Conservation (phyloP, 306 rosid genomes). For the Sphenostylis stenocarpa region DNA sequence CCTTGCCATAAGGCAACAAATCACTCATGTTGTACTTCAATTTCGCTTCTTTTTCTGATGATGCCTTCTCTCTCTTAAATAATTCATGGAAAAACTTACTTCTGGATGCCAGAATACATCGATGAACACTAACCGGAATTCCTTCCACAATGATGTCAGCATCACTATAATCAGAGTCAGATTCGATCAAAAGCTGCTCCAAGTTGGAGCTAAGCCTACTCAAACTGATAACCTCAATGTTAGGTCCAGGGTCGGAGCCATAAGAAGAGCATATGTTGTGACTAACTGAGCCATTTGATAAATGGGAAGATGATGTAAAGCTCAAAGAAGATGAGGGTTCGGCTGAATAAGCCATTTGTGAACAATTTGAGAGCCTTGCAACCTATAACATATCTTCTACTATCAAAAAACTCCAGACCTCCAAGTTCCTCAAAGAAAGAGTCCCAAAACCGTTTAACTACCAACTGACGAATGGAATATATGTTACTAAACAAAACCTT, state of each 20-base stretch:
- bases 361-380: constrained; percentile 11
- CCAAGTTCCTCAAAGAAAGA: neutral
- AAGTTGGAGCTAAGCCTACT: constrained; percentile 73
- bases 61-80: constrained; percentile 54
- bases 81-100: constrained; percentile 74
- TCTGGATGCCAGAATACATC: constrained; percentile 80
- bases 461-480: neutral
- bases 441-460: constrained; percentile 3
- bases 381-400: neutral
- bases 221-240: constrained; percentile 74
- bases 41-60: constrained; percentile 53
- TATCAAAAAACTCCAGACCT: constrained; percentile 14
- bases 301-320: constrained; percentile 71
- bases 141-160: constrained; percentile 72
- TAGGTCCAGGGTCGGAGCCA: constrained; percentile 50
- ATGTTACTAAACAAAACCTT: neutral
- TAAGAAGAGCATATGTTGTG: constrained; percentile 49
- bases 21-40: constrained; percentile 66
- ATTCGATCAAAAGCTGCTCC: constrained; percentile 74
- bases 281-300: constrained; percentile 70
- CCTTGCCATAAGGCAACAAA: constrained; percentile 67
- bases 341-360: constrained; percentile 62
- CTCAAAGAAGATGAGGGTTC: constrained; percentile 93
- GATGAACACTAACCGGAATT: constrained; percentile 58
- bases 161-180: constrained; percentile 71